Percentiles rank a stretch among this genome's conserved stretches.
phyloP scores from a whole-genome alignment of 1,284 basidiomycete genomes.

The Malassezia dermatis region DNA sequence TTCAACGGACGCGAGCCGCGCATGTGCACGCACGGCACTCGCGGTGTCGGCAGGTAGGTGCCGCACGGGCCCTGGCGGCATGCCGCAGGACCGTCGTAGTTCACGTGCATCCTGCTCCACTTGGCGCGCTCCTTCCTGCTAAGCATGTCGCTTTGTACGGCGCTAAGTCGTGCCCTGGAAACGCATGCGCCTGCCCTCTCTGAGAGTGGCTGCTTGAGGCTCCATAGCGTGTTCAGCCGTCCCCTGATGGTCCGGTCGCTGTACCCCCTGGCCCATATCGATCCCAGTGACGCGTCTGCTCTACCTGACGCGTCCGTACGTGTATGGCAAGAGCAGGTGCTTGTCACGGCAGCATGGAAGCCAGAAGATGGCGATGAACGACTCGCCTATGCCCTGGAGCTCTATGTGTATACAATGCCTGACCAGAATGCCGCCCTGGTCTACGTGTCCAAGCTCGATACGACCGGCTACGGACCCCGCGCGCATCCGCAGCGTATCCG shows the following conservation, averaged over 20 bases:
- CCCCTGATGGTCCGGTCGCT: constrained; percentile 33
- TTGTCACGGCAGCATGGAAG: constrained; percentile 22
- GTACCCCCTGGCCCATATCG: constrained; percentile 41
- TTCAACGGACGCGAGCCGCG: neutral
- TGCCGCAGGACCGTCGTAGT: neutral
- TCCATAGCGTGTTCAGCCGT: constrained; percentile 33
- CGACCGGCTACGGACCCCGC: constrained; percentile 63
- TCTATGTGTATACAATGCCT: constrained; percentile 65
- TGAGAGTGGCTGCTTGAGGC: constrained; percentile 19
- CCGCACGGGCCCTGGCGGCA: neutral
- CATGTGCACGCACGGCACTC: neutral
- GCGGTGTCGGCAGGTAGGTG: constrained; percentile 1
- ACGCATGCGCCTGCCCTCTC: constrained; percentile 15
- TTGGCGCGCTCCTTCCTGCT: neutral
- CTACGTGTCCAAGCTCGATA: constrained; percentile 88
- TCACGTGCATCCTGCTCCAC: neutral
- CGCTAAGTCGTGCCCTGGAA: constrained; percentile 8
- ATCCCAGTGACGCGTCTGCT: constrained; percentile 7
- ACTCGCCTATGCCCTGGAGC: constrained; percentile 70
- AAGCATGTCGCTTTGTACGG: neutral
- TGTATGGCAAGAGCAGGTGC: constrained; percentile 24
- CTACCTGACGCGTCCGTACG: neutral
- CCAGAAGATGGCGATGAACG: neutral
- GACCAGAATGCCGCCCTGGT: constrained; percentile 62
- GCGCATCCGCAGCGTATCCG: constrained; percentile 13